Percentiles rank a stretch among this genome's conserved stretches.
Conservation (phyloP, 164 flowering plant species). For the Macadamia integrifolia region DNA sequence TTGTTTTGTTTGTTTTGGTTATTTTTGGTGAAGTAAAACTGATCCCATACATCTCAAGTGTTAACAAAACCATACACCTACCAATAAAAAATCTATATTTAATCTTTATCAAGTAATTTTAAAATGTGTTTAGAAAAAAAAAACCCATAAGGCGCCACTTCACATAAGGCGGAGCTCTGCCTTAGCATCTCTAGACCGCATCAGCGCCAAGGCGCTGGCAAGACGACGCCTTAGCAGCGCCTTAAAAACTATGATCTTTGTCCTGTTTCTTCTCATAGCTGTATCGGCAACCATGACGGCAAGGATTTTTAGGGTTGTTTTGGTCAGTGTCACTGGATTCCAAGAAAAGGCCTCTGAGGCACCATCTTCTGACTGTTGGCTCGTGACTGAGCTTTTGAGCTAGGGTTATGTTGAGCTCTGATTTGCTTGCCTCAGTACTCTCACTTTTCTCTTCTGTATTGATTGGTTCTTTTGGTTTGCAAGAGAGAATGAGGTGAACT, state of each 20-base stretch:
- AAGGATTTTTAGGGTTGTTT: constrained; percentile 64
- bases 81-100: no score
- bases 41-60: no score
- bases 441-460: constrained; percentile 9
- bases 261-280: constrained; percentile 15
- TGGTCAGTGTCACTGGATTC: constrained; percentile 78
- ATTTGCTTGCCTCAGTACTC: constrained; percentile 25
- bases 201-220: no score
- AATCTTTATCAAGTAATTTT: no score
- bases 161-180: no score
- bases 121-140: no score
- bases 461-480: constrained; percentile 11
- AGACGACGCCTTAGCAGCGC: no score
- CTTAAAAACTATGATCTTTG: neutral
- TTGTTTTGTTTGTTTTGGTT: no score
- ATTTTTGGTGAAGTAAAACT: no score
- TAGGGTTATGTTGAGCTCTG: constrained; percentile 28
- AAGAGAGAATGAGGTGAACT: constrained; percentile 24
- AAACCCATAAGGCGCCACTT: no score
- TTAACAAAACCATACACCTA: no score
- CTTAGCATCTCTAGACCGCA: no score
- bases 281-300: constrained; percentile 71
- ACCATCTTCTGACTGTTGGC: constrained; percentile 56
- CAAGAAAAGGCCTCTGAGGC: constrained; percentile 68
- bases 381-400: constrained; percentile 37